A percentile compares a stretch with the other conserved stretches of the same genome.
These are phyloP conservation scores for Metschnikowia reukaufii DNA, from an alignment of 805 yeast species.

Conservation along the genomic window DNA sequence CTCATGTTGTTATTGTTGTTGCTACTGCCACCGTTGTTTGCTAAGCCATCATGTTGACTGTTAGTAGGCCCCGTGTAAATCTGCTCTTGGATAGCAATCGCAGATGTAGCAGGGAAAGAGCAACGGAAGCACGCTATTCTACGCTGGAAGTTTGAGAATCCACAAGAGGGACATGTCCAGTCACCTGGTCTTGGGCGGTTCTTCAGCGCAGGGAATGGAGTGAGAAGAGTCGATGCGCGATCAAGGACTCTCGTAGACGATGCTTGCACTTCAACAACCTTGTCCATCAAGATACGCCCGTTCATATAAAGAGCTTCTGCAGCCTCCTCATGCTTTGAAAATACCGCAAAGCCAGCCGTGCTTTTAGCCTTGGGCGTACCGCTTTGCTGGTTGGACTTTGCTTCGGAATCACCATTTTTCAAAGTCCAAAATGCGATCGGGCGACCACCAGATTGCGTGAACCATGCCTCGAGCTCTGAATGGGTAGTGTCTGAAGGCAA, in stretches of 20 bases:
- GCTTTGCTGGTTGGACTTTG: conserved; percentile 13
- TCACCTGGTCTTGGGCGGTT: conserved; percentile 95
- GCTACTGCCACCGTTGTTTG: neutral
- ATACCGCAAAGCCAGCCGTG: conserved; percentile 79
- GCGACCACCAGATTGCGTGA: conserved; percentile 79
- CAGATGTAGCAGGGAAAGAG: conserved; percentile 79
- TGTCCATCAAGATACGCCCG: conserved; percentile 73
- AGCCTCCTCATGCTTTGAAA: conserved; percentile 84
- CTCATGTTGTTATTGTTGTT: conserved; percentile 2
- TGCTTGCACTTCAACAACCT: conserved; percentile 81
- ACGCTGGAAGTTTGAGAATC: conserved; percentile 91
- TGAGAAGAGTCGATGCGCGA: conserved; percentile 74
- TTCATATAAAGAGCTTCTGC: conserved; percentile 73
- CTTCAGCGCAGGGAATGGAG: conserved; percentile 81
- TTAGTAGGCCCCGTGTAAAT: conserved; percentile 32
- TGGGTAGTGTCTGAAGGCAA: conserved; percentile 86
- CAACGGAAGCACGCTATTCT: conserved; percentile 93
- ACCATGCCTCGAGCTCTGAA: conserved; percentile 88
- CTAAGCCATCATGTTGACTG: neutral
- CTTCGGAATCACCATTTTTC: conserved; percentile 46
- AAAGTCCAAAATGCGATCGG: conserved; percentile 91
- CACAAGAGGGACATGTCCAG: conserved; percentile 97
- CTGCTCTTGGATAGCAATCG: conserved; percentile 68
- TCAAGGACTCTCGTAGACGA: conserved; percentile 77
- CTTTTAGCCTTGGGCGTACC: conserved; percentile 41